phyloP scores from a whole-genome alignment of 495 filamentous ascomycete genomes.

The Jackrogersella minutella region DNA sequence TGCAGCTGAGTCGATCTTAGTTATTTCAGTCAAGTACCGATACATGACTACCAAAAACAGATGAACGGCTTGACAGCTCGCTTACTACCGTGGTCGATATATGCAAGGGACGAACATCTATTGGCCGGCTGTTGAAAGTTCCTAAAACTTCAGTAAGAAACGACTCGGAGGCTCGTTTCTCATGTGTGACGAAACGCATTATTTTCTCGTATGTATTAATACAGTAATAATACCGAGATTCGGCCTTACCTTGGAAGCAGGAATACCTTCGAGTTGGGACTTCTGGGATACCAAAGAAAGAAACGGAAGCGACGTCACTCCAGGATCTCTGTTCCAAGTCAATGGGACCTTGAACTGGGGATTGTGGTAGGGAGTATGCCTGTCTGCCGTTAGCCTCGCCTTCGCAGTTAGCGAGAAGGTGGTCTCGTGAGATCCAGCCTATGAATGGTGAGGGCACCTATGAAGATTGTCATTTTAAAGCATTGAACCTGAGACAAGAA shows the following conservation, averaged over 20 bases:
- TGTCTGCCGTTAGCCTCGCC: background rate
- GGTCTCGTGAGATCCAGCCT: background rate
- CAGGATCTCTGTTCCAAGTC: background rate
- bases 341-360: background rate
- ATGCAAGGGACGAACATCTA: slow-evolving; percentile 14
- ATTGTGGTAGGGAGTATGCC: background rate
- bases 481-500: background rate
- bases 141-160: background rate
- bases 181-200: background rate
- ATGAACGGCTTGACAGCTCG: background rate
- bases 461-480: background rate
- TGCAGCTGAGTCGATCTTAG: slow-evolving; percentile 6
- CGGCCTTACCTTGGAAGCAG: background rate
- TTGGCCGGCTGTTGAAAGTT: background rate
- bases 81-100: background rate
- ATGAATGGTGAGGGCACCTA: background rate
- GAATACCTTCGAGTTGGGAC: background rate
- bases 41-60: background rate
- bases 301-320: background rate
- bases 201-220: background rate
- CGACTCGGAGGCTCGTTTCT: background rate
- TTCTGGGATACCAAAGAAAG: background rate
- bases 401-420: background rate
- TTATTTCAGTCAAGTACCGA: background rate
- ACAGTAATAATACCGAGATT: background rate